These are phyloP conservation scores for Mediolabrus comicus DNA, from an alignment of 108 stramenopile genomes.

Conservation along the genomic window DNA sequence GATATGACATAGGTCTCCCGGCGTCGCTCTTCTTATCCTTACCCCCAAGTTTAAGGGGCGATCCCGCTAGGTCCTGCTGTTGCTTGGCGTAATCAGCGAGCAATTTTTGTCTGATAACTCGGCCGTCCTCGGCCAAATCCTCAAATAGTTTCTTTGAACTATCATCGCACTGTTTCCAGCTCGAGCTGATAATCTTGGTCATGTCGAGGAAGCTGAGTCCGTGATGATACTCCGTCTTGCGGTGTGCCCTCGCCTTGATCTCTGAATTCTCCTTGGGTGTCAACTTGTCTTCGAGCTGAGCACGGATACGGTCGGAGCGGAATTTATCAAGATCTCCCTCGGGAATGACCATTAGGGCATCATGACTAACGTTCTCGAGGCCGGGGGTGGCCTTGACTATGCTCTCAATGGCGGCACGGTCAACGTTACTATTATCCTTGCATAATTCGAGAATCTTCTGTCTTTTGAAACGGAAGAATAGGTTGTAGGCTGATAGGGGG, in stretches of 20 bases:
- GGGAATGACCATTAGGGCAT: neutral
- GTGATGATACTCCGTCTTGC: neutral
- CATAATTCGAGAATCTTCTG: neutral
- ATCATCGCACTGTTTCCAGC: neutral
- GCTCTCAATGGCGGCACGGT: neutral
- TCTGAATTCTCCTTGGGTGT: neutral
- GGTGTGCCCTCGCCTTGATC: neutral
- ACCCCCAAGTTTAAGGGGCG: neutral
- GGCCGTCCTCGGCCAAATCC: slow-evolving; percentile 2
- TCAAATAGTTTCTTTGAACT: neutral
- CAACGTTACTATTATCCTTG: neutral
- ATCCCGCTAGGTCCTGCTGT: neutral
- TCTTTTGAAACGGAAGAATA: slow-evolving; percentile 5
- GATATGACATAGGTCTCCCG: too few relatives aligned
- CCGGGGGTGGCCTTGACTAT: neutral
- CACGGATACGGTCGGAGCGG: neutral
- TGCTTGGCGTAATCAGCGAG: neutral
- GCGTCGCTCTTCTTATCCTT: neutral
- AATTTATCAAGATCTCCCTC: neutral
- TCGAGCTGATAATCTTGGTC: neutral
- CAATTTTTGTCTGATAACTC: neutral
- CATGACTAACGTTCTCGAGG: neutral
- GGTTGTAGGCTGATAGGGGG: slow-evolving; percentile 1
- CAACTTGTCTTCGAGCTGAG: neutral
- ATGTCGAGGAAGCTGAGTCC: slow-evolving; percentile 6